These are phyloP conservation scores for Tolypocladium pustulatum DNA, from an alignment of 2,329 filamentous ascomycete species.

Conservation along the genomic window DNA sequence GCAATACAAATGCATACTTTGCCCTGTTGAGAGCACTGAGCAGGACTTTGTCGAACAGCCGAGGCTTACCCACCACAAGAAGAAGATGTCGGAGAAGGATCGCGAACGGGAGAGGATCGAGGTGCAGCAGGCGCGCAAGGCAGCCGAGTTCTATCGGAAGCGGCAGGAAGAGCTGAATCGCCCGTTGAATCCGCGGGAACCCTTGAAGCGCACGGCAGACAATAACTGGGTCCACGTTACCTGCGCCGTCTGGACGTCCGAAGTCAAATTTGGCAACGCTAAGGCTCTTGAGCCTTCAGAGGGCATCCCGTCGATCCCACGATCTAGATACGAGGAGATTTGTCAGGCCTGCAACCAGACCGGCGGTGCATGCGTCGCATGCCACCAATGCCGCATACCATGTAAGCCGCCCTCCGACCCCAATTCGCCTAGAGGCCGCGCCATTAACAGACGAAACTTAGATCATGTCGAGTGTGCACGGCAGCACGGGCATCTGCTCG, in stretches of 20 bases:
- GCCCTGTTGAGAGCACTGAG: conserved; percentile 70
- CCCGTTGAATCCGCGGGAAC: conserved; percentile 74
- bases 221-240: conserved; percentile 98
- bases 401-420: conserved; percentile 25
- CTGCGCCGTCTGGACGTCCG: conserved; percentile 83
- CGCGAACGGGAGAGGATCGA: conserved; percentile 80
- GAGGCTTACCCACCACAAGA: conserved; percentile 47
- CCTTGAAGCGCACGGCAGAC: conserved; percentile 84
- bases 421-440: not conserved
- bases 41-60: conserved; percentile 73
- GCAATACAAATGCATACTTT: conserved; percentile 89
- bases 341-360: conserved; percentile 77
- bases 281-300: conserved; percentile 76
- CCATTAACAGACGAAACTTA: conserved; percentile 5
- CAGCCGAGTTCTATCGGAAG: conserved; percentile 71
- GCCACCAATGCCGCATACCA: conserved; percentile 58
- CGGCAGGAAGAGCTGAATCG: conserved; percentile 77
- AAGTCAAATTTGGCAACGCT: conserved; percentile 85
- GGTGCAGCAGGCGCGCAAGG: conserved; percentile 70
- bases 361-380: conserved; percentile 71
- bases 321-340: conserved; percentile 59
- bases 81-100: conserved; percentile 84
- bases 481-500: conserved; percentile 70
- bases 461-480: conserved; percentile 81
- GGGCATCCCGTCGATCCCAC: conserved; percentile 74